Evolutionary conservation across 2,329 filamentous ascomycete genomes (phyloP).

Genomic region (Aspergillus oerlinghausenensis): DNA sequence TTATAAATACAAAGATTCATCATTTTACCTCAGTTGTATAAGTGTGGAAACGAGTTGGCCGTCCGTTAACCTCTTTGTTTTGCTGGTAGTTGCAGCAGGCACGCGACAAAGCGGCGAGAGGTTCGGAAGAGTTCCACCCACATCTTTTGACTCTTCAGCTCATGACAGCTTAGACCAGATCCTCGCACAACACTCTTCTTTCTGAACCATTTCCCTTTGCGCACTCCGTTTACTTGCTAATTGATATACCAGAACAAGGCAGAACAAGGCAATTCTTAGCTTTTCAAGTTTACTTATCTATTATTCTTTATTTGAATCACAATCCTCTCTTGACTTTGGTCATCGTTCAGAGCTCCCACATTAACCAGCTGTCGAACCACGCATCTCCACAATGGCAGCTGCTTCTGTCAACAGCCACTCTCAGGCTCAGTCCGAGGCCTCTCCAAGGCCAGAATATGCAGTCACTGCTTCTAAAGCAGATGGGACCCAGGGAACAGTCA

Average conservation of each 20-base stretch:
- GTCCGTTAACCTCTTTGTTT: neutral
- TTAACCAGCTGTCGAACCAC: neutral
- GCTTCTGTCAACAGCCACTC: constrained; percentile 60
- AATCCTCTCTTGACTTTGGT: neutral
- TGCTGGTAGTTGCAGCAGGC: constrained; percentile 1
- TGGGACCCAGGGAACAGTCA: constrained; percentile 42
- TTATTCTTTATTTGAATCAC: neutral
- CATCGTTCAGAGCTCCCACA: neutral
- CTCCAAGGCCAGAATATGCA: constrained; percentile 56
- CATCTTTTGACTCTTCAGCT: constrained; percentile 25
- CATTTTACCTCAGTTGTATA: neutral
- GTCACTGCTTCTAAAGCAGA: constrained; percentile 36
- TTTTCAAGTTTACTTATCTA: neutral
- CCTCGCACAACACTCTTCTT: constrained; percentile 8
- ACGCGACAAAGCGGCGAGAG: constrained; percentile 21
- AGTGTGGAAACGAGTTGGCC: neutral
- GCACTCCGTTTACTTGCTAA: neutral
- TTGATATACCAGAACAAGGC: neutral
- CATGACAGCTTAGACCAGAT: constrained; percentile 6
- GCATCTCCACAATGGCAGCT: constrained; percentile 53
- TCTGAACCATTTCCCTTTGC: neutral
- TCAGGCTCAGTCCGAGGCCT: constrained; percentile 57
- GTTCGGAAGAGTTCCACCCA: constrained; percentile 32
- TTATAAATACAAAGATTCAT: neutral
- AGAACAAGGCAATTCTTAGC: neutral